phyloP scores from a whole-genome alignment of 441 rosid genomes.

The Populus hybrid region DNA sequence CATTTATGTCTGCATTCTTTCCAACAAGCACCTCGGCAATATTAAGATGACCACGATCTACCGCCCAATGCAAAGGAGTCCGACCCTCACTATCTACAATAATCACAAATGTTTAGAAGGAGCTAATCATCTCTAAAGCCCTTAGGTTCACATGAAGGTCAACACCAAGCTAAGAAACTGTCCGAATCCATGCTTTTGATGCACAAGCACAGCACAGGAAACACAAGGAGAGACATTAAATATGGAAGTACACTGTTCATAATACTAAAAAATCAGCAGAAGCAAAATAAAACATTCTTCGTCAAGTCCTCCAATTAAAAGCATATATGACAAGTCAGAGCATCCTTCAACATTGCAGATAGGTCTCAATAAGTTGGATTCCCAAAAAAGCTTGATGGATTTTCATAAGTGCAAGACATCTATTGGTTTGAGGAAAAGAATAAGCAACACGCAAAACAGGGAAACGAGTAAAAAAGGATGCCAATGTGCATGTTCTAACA shows the following conservation, averaged over 20 bases:
- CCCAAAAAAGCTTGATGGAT: background rate
- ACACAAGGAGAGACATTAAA: too few relatives aligned
- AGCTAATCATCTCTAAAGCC: background rate
- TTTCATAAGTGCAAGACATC: background rate
- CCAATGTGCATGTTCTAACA: background rate
- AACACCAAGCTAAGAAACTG: background rate
- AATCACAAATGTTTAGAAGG: slow-evolving; percentile 21
- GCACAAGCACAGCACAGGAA: too few relatives aligned
- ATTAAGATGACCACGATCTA: slow-evolving; percentile 80
- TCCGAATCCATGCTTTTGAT: too few relatives aligned
- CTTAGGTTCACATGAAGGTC: background rate
- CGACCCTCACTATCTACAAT: slow-evolving; percentile 89
- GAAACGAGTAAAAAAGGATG: background rate
- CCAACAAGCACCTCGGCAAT: slow-evolving; percentile 55
- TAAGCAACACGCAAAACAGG: background rate
- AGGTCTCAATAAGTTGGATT: background rate
- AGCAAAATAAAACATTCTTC: background rate
- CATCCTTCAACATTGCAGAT: too few relatives aligned
- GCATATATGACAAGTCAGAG: too few relatives aligned
- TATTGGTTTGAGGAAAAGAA: background rate
- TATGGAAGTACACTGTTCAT: background rate
- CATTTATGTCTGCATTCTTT: slow-evolving; percentile 70
- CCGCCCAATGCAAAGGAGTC: slow-evolving; percentile 97
- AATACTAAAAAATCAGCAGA: background rate
- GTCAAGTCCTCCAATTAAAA: background rate